phyloP scores from a whole-genome alignment of 352 stramenopile genomes.

The Phytophthora pseudosyringae region DNA sequence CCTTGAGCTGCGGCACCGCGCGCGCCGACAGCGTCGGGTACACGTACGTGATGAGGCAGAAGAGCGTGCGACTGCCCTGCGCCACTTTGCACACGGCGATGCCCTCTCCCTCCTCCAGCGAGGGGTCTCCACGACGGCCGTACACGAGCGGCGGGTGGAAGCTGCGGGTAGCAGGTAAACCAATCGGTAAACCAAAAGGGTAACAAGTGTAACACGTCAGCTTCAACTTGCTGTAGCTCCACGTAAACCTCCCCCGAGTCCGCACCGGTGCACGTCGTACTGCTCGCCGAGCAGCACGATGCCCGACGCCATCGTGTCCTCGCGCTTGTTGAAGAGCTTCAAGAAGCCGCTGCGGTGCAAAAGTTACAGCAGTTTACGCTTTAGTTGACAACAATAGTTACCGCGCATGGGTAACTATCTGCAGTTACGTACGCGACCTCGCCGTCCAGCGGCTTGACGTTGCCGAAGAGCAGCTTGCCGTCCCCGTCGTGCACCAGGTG shows the following conservation, averaged over 20 bases:
- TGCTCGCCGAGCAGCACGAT: constrained; percentile 80
- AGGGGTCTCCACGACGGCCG: constrained; percentile 68
- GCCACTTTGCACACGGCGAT: constrained; percentile 72
- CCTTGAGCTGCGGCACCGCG: constrained; percentile 77
- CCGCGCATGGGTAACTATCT: background rate
- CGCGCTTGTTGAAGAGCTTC: constrained; percentile 82
- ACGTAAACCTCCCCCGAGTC: background rate
- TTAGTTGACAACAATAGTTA: background rate
- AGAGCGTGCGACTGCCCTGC: constrained; percentile 56
- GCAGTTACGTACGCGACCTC: constrained; percentile 56
- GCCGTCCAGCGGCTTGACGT: constrained; percentile 66
- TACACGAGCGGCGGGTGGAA: constrained; percentile 85
- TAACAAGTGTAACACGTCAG: constrained; percentile 2
- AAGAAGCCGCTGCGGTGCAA: constrained; percentile 41
- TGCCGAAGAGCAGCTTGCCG: constrained; percentile 57
- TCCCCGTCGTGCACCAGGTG: constrained; percentile 66
- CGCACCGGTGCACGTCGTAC: constrained; percentile 83
- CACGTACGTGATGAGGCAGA: constrained; percentile 82
- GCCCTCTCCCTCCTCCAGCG: constrained; percentile 70
- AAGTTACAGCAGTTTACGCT: constrained; percentile 5
- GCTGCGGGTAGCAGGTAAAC: constrained; percentile 26
- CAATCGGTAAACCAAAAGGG: constrained; percentile 5
- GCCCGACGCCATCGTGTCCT: constrained; percentile 73
- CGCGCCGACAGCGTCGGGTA: constrained; percentile 82
- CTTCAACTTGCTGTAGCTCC: constrained; percentile 3